phyloP scores from a whole-genome alignment of 352 stramenopile species.

The Phytophthora pistaciae region DNA sequence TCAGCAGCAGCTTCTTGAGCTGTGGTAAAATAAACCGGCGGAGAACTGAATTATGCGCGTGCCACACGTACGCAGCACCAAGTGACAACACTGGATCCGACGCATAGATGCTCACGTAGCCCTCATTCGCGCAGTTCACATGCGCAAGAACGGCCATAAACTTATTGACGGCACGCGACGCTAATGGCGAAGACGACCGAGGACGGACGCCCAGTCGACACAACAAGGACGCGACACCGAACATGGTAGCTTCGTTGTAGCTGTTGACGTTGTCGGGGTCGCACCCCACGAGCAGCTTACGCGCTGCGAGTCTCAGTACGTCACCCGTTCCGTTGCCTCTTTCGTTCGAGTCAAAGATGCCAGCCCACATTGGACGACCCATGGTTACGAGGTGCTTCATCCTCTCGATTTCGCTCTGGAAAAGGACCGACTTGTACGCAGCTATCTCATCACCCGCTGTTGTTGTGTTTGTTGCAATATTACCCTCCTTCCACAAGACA shows the following conservation, averaged over 20 bases:
- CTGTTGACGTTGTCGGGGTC: background rate
- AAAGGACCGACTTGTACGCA: background rate
- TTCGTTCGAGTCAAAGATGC: background rate
- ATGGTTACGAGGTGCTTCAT: background rate
- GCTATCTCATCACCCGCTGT: background rate
- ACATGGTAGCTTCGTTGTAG: background rate
- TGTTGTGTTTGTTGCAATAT: background rate
- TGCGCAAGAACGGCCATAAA: slow-evolving; percentile 1
- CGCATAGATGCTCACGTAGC: background rate
- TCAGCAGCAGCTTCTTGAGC: background rate
- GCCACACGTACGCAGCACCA: background rate
- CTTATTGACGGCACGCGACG: background rate
- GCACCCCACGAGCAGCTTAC: background rate
- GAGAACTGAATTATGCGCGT: background rate
- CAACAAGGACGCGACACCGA: background rate
- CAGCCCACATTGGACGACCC: background rate
- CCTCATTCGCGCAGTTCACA: background rate
- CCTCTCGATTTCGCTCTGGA: background rate
- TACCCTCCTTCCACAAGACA: background rate
- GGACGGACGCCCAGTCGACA: background rate
- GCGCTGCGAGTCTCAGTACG: background rate
- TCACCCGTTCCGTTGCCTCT: too few relatives aligned
- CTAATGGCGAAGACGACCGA: background rate
- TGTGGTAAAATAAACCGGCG: background rate
- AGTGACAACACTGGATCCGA: slow-evolving; percentile 8